Evolutionary conservation across 208 protist species (phyloP).

Genomic region (Wallacemonas collosoma): DNA sequence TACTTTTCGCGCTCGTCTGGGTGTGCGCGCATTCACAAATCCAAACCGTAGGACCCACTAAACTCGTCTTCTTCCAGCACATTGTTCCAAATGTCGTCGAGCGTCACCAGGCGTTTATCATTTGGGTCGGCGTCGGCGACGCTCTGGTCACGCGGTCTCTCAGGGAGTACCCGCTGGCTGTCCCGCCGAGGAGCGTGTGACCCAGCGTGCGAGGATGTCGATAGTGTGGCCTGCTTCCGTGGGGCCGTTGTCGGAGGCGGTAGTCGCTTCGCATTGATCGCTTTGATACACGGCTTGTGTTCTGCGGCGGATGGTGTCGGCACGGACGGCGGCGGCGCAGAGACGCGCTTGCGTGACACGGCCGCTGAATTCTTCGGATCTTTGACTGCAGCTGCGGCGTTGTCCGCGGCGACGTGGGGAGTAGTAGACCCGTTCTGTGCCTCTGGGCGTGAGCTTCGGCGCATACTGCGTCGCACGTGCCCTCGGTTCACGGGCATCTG

Average conservation of each 20-base stretch:
- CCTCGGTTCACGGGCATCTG: conserved; percentile 10
- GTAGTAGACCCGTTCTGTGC: not conserved
- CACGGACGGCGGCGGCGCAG: not conserved
- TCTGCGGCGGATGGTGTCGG: not conserved
- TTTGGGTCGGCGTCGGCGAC: not conserved
- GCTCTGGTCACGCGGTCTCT: conserved; percentile 5
- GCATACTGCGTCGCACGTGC: not conserved
- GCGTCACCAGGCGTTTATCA: not conserved
- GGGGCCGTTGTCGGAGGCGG: not conserved
- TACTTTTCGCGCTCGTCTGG: too few relatives aligned
- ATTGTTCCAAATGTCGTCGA: conserved; percentile 1
- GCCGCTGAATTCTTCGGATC: too few relatives aligned
- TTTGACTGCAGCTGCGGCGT: too few relatives aligned
- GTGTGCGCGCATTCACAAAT: not conserved
- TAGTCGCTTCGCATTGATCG: conserved; percentile 7
- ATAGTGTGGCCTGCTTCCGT: not conserved
- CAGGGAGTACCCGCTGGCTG: not conserved
- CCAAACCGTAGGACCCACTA: not conserved
- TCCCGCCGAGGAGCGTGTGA: not conserved
- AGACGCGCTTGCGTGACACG: not conserved
- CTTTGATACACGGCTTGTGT: conserved; percentile 10
- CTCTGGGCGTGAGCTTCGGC: not conserved
- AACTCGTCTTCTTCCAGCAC: not conserved
- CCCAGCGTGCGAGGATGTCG: not conserved
- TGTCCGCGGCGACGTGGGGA: not conserved